These are phyloP conservation scores for Circinella umbellata DNA, from an alignment of 371 early-diverging fungal species.

Conservation along the genomic window DNA sequence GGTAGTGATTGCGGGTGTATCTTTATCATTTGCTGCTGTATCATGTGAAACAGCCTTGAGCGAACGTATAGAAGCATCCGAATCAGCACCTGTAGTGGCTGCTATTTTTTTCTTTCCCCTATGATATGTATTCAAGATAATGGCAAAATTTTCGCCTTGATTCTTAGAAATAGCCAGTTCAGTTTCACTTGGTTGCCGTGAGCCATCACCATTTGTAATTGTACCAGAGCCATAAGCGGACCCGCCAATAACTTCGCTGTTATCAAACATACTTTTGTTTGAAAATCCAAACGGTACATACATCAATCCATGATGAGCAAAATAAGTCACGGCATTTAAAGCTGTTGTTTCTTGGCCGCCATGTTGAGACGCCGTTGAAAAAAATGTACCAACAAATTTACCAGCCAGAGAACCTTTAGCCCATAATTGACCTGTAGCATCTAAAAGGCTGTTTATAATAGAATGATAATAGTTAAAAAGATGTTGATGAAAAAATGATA, in stretches of 20 bases:
- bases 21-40: background rate
- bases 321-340: constrained; percentile 66
- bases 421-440: constrained; percentile 82
- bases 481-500: background rate
- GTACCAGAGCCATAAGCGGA: constrained; percentile 82
- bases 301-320: constrained; percentile 82
- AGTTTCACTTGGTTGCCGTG: constrained; percentile 61
- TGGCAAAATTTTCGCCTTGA: constrained; percentile 74
- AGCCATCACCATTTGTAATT: constrained; percentile 72
- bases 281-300: constrained; percentile 79
- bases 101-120: constrained; percentile 9
- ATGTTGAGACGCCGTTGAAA: constrained; percentile 69
- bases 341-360: constrained; percentile 87
- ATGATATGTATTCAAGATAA: constrained; percentile 42
- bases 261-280: constrained; percentile 40
- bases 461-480: no score
- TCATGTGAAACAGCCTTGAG: constrained; percentile 21
- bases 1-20: constrained; percentile 20
- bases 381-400: constrained; percentile 80
- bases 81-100: constrained; percentile 9
- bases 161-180: constrained; percentile 71
- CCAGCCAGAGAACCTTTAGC: constrained; percentile 60
- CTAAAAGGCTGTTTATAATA: constrained; percentile 41
- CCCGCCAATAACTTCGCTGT: constrained; percentile 61
- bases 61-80: constrained; percentile 15